Evolutionary conservation across 2,329 filamentous ascomycete species (phyloP).

Genomic region (Fusarium beomiforme): DNA sequence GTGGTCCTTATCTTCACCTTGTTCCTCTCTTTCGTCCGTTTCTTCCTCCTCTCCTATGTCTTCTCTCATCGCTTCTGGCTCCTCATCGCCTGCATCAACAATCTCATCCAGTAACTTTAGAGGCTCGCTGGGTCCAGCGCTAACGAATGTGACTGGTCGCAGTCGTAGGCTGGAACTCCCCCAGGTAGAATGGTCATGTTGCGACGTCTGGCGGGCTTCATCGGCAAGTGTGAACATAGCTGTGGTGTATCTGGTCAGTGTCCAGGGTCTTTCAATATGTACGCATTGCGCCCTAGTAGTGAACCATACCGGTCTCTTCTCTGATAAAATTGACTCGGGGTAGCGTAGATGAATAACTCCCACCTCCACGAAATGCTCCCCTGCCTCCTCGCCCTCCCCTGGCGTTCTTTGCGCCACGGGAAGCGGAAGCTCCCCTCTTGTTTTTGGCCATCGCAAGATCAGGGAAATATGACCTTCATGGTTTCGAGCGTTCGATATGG

Average conservation of each 20-base stretch:
- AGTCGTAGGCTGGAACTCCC: constrained; percentile 56
- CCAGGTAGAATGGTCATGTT: constrained; percentile 55
- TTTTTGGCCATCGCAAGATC: constrained; percentile 36
- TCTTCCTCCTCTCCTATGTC: neutral
- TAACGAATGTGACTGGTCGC: constrained; percentile 63
- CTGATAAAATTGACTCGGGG: constrained; percentile 2
- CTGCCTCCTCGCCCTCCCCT: constrained; percentile 33
- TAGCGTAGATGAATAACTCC: constrained; percentile 7
- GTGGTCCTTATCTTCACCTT: neutral
- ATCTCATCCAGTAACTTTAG: constrained; percentile 53
- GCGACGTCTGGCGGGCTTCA: constrained; percentile 61
- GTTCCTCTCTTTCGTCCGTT: neutral
- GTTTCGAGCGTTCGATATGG: neutral
- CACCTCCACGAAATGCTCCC: constrained; percentile 20
- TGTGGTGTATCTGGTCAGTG: constrained; percentile 22
- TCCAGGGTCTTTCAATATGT: neutral
- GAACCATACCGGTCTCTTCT: constrained; percentile 28
- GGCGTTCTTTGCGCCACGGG: constrained; percentile 29
- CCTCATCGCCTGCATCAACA: constrained; percentile 18
- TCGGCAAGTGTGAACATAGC: constrained; percentile 52
- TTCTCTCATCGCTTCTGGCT: neutral
- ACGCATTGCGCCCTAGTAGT: neutral
- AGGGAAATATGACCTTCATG: constrained; percentile 17
- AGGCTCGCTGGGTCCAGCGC: constrained; percentile 62
- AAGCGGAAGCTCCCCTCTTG: constrained; percentile 36